These are phyloP conservation scores for Trichocomaceae sp. DNA, from an alignment of 2,329 filamentous ascomycete species.

Conservation along the genomic window DNA sequence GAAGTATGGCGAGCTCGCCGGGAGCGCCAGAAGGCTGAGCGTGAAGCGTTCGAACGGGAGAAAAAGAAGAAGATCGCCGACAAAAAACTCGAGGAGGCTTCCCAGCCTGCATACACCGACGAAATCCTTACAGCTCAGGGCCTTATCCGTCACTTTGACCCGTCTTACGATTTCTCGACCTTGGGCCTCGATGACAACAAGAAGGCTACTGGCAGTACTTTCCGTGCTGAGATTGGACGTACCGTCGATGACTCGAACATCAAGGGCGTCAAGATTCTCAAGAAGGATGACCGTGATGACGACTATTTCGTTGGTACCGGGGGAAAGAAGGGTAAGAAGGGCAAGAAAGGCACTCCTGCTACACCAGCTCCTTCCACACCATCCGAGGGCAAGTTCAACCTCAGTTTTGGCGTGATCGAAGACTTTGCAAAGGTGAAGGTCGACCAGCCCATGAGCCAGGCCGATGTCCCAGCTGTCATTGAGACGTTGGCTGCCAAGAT, in stretches of 20 bases:
- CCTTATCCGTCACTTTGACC: constrained; percentile 87
- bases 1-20: constrained; percentile 69
- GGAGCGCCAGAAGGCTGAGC: constrained; percentile 76
- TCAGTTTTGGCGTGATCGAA: constrained; percentile 86
- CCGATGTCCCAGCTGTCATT: constrained; percentile 68
- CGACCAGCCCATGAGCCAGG: constrained; percentile 78
- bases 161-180: constrained; percentile 63
- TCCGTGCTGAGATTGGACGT: constrained; percentile 71
- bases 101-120: constrained; percentile 77
- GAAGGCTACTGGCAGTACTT: constrained; percentile 54
- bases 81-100: constrained; percentile 47
- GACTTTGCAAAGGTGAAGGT: constrained; percentile 78
- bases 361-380: constrained; percentile 45
- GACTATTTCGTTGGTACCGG: constrained; percentile 70
- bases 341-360: constrained; percentile 58
- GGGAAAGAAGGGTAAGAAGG: constrained; percentile 82
- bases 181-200: constrained; percentile 43
- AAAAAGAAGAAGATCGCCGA: constrained; percentile 48
- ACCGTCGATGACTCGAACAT: constrained; percentile 77
- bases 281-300: constrained; percentile 83
- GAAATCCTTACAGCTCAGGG: constrained; percentile 86
- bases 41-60: constrained; percentile 49
- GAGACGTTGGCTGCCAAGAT: constrained; percentile 94
- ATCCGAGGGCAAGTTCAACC: constrained; percentile 64
- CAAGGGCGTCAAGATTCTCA: constrained; percentile 75